These are phyloP conservation scores for Rhodamnia argentea DNA, from an alignment of 345 rosid genomes.

Conservation along the genomic window DNA sequence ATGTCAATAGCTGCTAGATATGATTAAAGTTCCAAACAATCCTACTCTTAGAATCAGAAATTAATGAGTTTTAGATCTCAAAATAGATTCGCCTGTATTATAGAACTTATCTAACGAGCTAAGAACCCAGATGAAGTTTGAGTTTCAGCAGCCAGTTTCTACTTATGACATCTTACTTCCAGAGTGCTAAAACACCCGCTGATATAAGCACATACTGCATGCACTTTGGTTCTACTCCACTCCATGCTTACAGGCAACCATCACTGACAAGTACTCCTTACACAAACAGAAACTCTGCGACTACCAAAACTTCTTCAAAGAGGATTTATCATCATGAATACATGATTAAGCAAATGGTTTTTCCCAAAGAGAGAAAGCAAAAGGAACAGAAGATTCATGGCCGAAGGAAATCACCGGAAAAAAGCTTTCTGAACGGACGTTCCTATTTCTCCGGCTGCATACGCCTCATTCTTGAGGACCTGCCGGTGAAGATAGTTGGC, in stretches of 20 bases:
- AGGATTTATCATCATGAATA: background rate
- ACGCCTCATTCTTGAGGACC: constrained; percentile 63
- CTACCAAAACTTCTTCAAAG: background rate
- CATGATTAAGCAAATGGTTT: background rate
- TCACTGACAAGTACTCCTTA: background rate
- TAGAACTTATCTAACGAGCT: background rate
- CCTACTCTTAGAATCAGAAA: background rate
- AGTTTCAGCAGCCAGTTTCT: background rate
- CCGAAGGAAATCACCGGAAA: constrained; percentile 40
- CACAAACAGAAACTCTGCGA: background rate
- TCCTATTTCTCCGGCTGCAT: constrained; percentile 68
- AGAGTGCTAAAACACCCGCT: background rate
- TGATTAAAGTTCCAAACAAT: background rate
- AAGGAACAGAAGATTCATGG: background rate
- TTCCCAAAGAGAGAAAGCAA: background rate
- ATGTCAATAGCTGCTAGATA: background rate
- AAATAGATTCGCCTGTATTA: background rate
- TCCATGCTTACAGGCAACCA: background rate
- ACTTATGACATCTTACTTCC: background rate
- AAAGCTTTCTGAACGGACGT: constrained; percentile 64
- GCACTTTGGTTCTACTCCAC: background rate
- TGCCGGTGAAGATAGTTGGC: constrained; percentile 85
- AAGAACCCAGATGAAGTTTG: background rate
- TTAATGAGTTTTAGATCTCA: background rate
- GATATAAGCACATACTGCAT: background rate